Evolutionary conservation across 2,329 filamentous ascomycete species (phyloP).

Genomic region (Ceratocystiopsis sp.): DNA sequence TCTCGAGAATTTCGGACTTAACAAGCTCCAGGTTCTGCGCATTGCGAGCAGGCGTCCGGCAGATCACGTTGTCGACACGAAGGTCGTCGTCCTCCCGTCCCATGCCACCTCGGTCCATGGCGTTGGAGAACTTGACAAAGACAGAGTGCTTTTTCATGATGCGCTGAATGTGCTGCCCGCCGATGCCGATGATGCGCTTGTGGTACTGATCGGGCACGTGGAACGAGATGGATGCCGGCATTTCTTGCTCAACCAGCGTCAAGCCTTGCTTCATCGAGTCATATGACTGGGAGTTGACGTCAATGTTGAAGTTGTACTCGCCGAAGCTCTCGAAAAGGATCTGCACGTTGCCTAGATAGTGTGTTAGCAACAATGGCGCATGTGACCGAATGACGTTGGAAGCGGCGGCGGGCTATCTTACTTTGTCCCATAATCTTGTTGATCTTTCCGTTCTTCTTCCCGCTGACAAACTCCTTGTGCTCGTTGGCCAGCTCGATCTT

Average conservation of each 20-base stretch:
- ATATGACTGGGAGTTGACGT: slow-evolving; percentile 82
- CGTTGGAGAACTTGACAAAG: slow-evolving; percentile 98
- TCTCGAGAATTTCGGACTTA: slow-evolving; percentile 97
- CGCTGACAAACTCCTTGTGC: slow-evolving; percentile 98
- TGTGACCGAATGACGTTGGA: slow-evolving; percentile 1
- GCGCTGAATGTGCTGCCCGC: slow-evolving; percentile 93
- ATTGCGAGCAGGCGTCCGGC: slow-evolving; percentile 89
- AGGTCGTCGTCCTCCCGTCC: slow-evolving; percentile 95
- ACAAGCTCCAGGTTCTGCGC: slow-evolving; percentile 92
- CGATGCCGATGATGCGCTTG: slow-evolving; percentile 97
- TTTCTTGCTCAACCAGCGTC: slow-evolving; percentile 90
- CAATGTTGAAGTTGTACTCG: slow-evolving; percentile 99
- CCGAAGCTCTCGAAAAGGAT: slow-evolving; percentile 99
- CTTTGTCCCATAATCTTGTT: slow-evolving; percentile 99
- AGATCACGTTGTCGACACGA: slow-evolving; percentile 98
- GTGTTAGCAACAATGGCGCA: neutral
- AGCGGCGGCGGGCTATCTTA: slow-evolving; percentile 18
- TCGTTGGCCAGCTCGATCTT: slow-evolving; percentile 98
- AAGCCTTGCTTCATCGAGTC: slow-evolving; percentile 89
- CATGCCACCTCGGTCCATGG: slow-evolving; percentile 86
- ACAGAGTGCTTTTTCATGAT: slow-evolving; percentile 99
- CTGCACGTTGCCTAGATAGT: slow-evolving; percentile 60
- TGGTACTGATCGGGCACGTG: slow-evolving; percentile 98
- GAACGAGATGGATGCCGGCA: slow-evolving; percentile 98
- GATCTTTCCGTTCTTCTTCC: slow-evolving; percentile 99